Evolutionary conservation across 352 stramenopile genomes (phyloP).

Genomic region (Globisporangium cylindrosporum): DNA sequence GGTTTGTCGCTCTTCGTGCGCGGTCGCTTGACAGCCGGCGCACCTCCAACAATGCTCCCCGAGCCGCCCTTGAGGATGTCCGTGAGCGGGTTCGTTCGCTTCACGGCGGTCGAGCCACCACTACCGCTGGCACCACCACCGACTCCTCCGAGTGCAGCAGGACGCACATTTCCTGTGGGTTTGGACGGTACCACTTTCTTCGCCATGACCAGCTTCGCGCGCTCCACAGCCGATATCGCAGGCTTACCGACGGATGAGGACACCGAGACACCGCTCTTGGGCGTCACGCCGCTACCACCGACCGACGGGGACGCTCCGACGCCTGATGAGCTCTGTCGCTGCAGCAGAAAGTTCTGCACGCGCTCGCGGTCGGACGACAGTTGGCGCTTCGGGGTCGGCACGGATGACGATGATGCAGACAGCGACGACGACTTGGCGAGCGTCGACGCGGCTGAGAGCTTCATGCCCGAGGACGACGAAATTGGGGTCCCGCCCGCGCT

Average conservation of each 20-base stretch:
- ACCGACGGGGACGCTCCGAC: neutral
- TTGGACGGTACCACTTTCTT: slow-evolving; percentile 42
- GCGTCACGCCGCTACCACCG: neutral
- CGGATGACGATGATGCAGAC: neutral
- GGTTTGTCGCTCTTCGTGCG: slow-evolving; percentile 69
- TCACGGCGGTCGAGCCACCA: slow-evolving; percentile 35
- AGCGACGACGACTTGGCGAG: slow-evolving; percentile 8
- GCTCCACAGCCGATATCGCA: slow-evolving; percentile 59
- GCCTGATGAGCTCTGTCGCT: slow-evolving; percentile 35
- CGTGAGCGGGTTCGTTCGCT: slow-evolving; percentile 71
- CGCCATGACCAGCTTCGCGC: slow-evolving; percentile 75
- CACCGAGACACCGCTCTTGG: neutral
- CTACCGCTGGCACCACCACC: neutral
- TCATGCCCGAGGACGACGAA: slow-evolving; percentile 3
- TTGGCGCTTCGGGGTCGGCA: slow-evolving; percentile 50
- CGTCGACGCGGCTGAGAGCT: slow-evolving; percentile 1
- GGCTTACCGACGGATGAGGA: slow-evolving; percentile 23
- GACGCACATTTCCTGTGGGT: slow-evolving; percentile 11
- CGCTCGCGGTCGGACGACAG: slow-evolving; percentile 48
- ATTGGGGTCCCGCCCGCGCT: neutral
- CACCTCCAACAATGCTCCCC: slow-evolving; percentile 60
- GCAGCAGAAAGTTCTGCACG: slow-evolving; percentile 64
- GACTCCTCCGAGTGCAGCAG: slow-evolving; percentile 11
- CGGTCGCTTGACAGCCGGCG: slow-evolving; percentile 58
- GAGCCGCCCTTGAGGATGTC: slow-evolving; percentile 73